Evolutionary conservation across 2,329 filamentous ascomycete species (phyloP).

Genomic region (Epichloe elymi): DNA sequence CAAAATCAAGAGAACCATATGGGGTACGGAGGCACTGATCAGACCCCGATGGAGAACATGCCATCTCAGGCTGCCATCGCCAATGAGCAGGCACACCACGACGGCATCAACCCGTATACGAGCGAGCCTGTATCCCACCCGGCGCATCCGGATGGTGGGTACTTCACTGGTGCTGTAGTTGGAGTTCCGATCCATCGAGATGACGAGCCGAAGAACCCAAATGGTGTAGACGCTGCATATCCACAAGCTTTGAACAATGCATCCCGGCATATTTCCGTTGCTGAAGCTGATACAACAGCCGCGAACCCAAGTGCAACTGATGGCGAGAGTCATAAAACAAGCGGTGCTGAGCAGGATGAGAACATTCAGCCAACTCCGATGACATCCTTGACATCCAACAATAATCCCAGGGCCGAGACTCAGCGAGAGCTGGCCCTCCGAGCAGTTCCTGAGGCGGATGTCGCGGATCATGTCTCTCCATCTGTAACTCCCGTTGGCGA

Average conservation of each 20-base stretch:
- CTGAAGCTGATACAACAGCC: not conserved
- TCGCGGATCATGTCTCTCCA: slow-evolving; percentile 6
- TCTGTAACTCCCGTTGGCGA: slow-evolving; percentile 4
- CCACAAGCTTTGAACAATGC: not conserved
- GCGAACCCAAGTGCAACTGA: not conserved
- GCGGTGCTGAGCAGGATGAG: slow-evolving; percentile 1
- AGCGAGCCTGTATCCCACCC: slow-evolving; percentile 25
- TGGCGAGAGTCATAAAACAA: slow-evolving; percentile 7
- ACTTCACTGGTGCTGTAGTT: slow-evolving; percentile 12
- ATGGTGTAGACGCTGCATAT: not conserved
- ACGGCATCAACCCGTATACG: slow-evolving; percentile 46
- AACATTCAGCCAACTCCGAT: slow-evolving; percentile 9
- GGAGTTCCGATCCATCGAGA: slow-evolving; percentile 6
- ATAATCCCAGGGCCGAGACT: slow-evolving; percentile 11
- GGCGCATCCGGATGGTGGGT: slow-evolving; percentile 7
- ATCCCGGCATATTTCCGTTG: not conserved
- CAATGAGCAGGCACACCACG: slow-evolving; percentile 35
- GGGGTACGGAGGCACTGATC: slow-evolving; percentile 33
- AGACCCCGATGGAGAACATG: slow-evolving; percentile 32
- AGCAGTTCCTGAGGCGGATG: slow-evolving; percentile 8
- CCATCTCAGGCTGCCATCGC: slow-evolving; percentile 38
- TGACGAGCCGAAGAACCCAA: slow-evolving; percentile 4
- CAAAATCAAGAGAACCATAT: slow-evolving; percentile 9
- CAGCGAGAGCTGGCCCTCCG: slow-evolving; percentile 11
- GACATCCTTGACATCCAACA: slow-evolving; percentile 4